These are phyloP conservation scores for Vitis riparia DNA, from an alignment of 164 flowering plant genomes.

Conservation along the genomic window DNA sequence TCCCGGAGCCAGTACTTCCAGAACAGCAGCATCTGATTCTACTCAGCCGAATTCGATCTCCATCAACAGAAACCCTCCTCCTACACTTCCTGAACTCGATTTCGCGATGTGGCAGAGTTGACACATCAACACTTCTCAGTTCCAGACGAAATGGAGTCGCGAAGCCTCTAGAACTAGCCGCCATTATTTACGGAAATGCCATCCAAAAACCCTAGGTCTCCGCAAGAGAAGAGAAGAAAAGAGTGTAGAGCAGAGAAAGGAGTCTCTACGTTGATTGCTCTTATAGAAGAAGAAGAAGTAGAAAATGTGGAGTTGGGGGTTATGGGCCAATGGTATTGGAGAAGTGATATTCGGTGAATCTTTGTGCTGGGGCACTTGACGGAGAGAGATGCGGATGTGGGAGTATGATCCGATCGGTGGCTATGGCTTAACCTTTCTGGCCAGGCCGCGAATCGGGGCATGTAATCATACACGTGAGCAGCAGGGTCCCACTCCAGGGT, in stretches of 20 bases:
- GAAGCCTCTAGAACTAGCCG: constrained; percentile 44
- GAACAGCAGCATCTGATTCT: constrained; percentile 44
- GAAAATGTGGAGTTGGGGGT: not conserved
- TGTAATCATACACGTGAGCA: constrained; percentile 27
- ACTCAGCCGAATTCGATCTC: constrained; percentile 12
- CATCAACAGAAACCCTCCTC: constrained; percentile 10
- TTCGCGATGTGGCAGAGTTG: constrained; percentile 7
- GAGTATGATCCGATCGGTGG: constrained; percentile 19
- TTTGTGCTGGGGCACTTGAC: not conserved
- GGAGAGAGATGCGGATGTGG: constrained; percentile 1
- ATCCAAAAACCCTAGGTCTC: constrained; percentile 20
- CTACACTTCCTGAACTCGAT: constrained; percentile 17
- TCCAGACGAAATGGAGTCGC: constrained; percentile 34
- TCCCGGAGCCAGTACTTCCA: constrained; percentile 26
- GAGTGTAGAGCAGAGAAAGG: too few species aligned
- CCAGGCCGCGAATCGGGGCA: constrained; percentile 17
- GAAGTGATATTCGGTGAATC: constrained; percentile 5
- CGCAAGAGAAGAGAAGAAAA: not conserved
- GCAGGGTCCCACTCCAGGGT: not conserved
- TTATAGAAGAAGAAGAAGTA: not conserved
- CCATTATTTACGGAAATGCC: constrained; percentile 41
- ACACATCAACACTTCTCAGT: constrained; percentile 17
- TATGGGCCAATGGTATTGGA: not conserved
- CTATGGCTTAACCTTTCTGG: not conserved
- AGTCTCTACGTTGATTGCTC: not conserved